Evolutionary conservation across 2,329 filamentous ascomycete species (phyloP).

Genomic region (Alternaria longipes): DNA sequence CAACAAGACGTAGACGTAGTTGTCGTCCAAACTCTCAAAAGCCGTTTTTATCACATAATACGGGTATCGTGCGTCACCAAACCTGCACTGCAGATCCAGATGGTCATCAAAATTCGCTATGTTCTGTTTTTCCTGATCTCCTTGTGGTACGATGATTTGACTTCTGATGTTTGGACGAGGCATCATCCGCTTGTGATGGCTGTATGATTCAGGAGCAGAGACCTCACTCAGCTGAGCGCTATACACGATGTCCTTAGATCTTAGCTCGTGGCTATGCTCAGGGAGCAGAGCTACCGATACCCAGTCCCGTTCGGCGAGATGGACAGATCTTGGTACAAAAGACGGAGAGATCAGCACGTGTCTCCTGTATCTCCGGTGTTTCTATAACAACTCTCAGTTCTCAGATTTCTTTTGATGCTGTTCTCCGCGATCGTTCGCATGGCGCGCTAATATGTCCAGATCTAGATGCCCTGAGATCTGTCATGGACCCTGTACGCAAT

Average conservation of each 20-base stretch:
- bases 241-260: not conserved
- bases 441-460: not conserved
- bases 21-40: not conserved
- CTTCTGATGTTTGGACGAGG: not conserved
- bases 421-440: slow-evolving; percentile 3
- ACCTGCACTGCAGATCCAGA: slow-evolving; percentile 4
- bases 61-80: not conserved
- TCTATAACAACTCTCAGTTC: not conserved
- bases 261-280: not conserved
- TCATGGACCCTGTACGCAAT: slow-evolving; percentile 2
- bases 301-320: not conserved
- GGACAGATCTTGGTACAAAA: not conserved
- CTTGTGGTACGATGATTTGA: not conserved
- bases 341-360: slow-evolving; percentile 2
- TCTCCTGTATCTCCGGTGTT: slow-evolving; percentile 1
- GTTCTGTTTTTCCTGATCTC: not conserved
- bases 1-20: not conserved
- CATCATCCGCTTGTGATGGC: not conserved
- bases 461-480: slow-evolving; percentile 6
- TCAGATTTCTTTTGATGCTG: not conserved
- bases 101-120: not conserved
- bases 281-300: not conserved
- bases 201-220: not conserved
- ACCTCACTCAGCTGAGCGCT: not conserved
- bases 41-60: not conserved